Evolutionary conservation across 371 early-diverging fungal genomes (phyloP), one percentile per base, ranked within the genome.

Genomic region (Mortierella sp.): DNA sequence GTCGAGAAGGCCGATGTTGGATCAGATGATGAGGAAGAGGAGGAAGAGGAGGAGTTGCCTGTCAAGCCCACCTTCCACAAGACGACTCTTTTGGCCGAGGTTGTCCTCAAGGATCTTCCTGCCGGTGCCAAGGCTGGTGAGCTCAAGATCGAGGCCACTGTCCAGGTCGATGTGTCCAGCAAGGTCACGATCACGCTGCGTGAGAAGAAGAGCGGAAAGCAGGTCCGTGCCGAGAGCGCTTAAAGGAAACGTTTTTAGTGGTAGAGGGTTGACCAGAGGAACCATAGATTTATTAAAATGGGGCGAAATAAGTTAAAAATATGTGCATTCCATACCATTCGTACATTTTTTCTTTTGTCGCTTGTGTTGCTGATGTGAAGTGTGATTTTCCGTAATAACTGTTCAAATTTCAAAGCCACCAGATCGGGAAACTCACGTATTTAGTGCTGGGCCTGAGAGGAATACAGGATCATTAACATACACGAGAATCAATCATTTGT

Each of bases 81-180:
- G 76, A 84, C 85, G 50, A 76, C 85, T 59, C 71, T 82, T 19
- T 79, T 88, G 71, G 79, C 82, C 26, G 88, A 88, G 79, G 86
- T 85, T 56, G 82, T 73, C 67, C 75, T 88, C 43, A 81, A 86
- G 65, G 79, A 65, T 21, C 78, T 87, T 56, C 84, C 83, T 31
- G 70, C 85, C 34, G 84, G 75, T 54, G 60, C 81, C 37, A 82
- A 82, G 72, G 79, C 82, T 49, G 85, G 86, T 58, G 69, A 56
- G 30, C 81, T 81, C 67, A 84, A 88, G 80, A 80, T 88, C 49
- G 87, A 88, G 65, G 86, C 83, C 39, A 85, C 84, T 69, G 72
- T 88, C 42, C 86, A 87, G 54, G 78, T 88, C 47, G 87, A 88
- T 78, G 79, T 79, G 60, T 53, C 82, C 30, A 60, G 79, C 70